Percentiles rank a stretch among this genome's conserved stretches.
Conservation (phyloP, 352 stramenopile genomes). For the Pythium phragmiticola region DNA sequence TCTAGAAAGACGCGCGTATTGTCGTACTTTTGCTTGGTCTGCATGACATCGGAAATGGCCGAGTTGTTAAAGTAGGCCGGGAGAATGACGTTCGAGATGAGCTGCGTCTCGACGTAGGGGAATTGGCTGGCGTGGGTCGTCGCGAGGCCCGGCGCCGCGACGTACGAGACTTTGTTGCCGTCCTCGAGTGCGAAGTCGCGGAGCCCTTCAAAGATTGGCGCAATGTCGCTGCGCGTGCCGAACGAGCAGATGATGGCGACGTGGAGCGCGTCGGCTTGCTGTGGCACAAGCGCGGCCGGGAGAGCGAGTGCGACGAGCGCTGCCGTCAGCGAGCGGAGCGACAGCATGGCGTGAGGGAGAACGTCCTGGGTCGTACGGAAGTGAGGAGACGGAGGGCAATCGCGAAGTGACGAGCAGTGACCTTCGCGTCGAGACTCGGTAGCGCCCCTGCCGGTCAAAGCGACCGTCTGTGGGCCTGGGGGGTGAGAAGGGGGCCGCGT, state of each 20-base stretch:
- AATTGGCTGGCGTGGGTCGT: constrained; percentile 24
- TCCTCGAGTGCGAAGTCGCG: constrained; percentile 16
- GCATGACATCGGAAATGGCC: constrained; percentile 25
- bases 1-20: constrained; percentile 28
- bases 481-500: too few species aligned
- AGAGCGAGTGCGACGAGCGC: constrained; percentile 6
- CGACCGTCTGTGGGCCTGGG: too few species aligned
- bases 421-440: too few species aligned
- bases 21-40: constrained; percentile 27
- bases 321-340: constrained; percentile 4
- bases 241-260: constrained; percentile 28
- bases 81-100: constrained; percentile 17
- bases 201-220: constrained; percentile 28
- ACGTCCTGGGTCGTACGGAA: neutral
- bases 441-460: too few species aligned
- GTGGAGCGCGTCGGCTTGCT: constrained; percentile 17
- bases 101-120: constrained; percentile 19
- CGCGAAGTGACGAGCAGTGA: constrained; percentile 2
- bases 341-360: constrained; percentile 3
- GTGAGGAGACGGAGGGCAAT: neutral
- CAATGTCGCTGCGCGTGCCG: constrained; percentile 27
- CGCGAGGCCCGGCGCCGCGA: constrained; percentile 21
- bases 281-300: constrained; percentile 2
- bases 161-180: constrained; percentile 27
- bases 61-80: constrained; percentile 30